Percentiles rank a stretch among this genome's conserved stretches.
These are phyloP conservation scores for Trichoderma hamatum DNA, from an alignment of 2,329 filamentous ascomycete genomes.

Conservation along the genomic window DNA sequence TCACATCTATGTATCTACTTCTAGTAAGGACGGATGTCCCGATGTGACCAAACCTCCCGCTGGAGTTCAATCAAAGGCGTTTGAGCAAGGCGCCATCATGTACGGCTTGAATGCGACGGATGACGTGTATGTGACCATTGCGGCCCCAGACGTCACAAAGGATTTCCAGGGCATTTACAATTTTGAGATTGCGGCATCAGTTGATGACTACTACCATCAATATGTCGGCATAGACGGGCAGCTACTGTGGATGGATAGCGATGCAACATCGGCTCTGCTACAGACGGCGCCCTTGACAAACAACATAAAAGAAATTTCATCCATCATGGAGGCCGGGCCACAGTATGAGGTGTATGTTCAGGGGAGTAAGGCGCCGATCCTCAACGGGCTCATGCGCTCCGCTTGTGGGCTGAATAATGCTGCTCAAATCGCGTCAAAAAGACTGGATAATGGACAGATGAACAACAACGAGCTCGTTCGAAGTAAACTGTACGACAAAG, in stretches of 20 bases:
- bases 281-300: conserved; percentile 74
- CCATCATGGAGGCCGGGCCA: conserved; percentile 52
- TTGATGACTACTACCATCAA: conserved; percentile 75
- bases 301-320: conserved; percentile 58
- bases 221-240: conserved; percentile 54
- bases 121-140: conserved; percentile 76
- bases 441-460: conserved; percentile 51
- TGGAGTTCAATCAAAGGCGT: conserved; percentile 43
- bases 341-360: conserved; percentile 81
- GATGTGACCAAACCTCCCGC: conserved; percentile 31
- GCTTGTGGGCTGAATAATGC: conserved; percentile 76
- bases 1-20: conserved; percentile 73
- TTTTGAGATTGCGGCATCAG: conserved; percentile 80
- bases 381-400: conserved; percentile 74
- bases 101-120: conserved; percentile 62
- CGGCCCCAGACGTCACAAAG: conserved; percentile 65
- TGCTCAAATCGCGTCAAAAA: conserved; percentile 63
- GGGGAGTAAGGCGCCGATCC: conserved; percentile 58
- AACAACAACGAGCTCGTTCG: conserved; percentile 52
- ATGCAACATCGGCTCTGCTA: conserved; percentile 76
- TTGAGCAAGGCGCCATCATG: conserved; percentile 72
- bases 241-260: conserved; percentile 82
- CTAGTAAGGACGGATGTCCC: conserved; percentile 38
- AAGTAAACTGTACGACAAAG: conserved; percentile 70
- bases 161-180: conserved; percentile 70